phyloP scores from a whole-genome alignment of 768 basidiomycete genomes.

The Dioszegia aurantiaca region DNA sequence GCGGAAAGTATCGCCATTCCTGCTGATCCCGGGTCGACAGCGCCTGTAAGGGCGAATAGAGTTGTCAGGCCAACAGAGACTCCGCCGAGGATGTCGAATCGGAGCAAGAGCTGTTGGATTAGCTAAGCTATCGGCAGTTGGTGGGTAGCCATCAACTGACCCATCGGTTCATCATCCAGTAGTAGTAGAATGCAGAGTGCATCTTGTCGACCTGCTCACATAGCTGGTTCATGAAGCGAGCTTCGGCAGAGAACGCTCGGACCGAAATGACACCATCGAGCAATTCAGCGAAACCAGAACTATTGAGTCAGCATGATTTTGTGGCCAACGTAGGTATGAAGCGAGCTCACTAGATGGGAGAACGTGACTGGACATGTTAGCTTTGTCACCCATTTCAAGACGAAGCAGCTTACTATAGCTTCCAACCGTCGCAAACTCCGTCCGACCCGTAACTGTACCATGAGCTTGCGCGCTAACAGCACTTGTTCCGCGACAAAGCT shows the following conservation, averaged over 20 bases:
- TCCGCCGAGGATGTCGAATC: conserved; percentile 76
- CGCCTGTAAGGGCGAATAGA: conserved; percentile 65
- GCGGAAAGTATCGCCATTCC: conserved; percentile 69
- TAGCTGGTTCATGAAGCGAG: conserved; percentile 69
- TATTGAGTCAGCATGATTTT: conserved; percentile 11
- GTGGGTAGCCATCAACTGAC: conserved; percentile 13
- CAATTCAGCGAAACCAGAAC: conserved; percentile 54
- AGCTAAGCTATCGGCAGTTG: background rate
- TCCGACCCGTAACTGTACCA: conserved; percentile 60
- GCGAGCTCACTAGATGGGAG: conserved; percentile 40
- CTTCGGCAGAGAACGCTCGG: conserved; percentile 81
- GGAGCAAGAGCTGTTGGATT: conserved; percentile 62
- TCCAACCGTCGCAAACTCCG: conserved; percentile 87
- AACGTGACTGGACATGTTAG: conserved; percentile 46
- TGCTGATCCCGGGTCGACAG: conserved; percentile 56
- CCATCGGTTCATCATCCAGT: conserved; percentile 58
- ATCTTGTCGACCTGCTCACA: conserved; percentile 59
- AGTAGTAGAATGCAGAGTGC: conserved; percentile 67
- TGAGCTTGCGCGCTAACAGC: conserved; percentile 4
- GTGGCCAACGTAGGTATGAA: background rate
- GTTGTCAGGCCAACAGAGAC: conserved; percentile 71
- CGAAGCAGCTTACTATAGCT: conserved; percentile 64
- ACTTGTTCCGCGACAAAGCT: conserved; percentile 6
- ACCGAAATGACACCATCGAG: conserved; percentile 90
- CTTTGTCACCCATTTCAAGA: conserved; percentile 56